phyloP scores from a whole-genome alignment of 345 rosid genomes.

The Gossypium anomalum region DNA sequence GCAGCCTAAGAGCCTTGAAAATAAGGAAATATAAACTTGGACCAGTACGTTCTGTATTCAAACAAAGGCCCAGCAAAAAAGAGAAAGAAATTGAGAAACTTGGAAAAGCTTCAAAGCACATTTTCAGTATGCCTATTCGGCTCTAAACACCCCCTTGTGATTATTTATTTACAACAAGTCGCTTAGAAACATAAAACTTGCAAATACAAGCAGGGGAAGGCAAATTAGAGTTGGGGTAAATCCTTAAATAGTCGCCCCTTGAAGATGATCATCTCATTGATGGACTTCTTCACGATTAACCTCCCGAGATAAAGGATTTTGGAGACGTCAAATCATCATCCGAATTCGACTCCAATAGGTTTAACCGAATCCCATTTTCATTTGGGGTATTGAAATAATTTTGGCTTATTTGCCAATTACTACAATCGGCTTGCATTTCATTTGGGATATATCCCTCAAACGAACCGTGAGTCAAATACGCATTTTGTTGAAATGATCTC shows the following conservation, averaged over 20 bases:
- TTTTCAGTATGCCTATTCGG: background rate
- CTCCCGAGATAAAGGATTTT: conserved; percentile 28
- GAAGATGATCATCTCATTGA: background rate
- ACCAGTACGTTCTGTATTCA: background rate
- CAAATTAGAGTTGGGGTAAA: background rate
- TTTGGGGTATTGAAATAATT: conserved; percentile 12
- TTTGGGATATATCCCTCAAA: conserved; percentile 26
- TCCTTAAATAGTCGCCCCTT: background rate
- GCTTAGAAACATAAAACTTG: background rate
- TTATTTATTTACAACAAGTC: background rate
- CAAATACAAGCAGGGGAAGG: background rate
- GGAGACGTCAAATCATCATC: conserved; percentile 37
- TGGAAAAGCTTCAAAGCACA: background rate
- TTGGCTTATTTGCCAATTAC: conserved; percentile 28
- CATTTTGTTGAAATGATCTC: conserved; percentile 33
- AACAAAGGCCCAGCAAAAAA: background rate
- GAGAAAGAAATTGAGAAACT: background rate
- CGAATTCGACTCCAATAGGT: conserved; percentile 41
- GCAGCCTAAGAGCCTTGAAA: background rate
- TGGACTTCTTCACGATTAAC: conserved; percentile 1
- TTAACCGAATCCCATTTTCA: conserved; percentile 27
- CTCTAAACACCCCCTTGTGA: background rate
- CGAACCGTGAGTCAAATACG: conserved; percentile 16
- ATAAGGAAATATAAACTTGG: no score
- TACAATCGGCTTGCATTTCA: background rate